Conservation (phyloP, 768 basidiomycete species). For the Dentipellis fragilis region DNA sequence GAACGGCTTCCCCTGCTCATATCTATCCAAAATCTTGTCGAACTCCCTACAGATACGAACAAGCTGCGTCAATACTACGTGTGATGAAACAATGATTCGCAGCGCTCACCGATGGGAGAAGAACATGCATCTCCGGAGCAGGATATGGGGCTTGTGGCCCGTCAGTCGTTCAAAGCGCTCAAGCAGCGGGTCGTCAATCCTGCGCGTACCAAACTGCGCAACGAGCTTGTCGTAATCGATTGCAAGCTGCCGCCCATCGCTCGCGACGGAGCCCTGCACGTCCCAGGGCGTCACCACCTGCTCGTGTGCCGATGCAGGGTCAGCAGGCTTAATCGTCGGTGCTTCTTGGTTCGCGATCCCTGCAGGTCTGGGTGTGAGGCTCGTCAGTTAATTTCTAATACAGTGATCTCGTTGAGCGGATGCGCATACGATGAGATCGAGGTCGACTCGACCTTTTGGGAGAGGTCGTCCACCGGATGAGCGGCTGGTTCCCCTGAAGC, state of each 20-base stretch:
- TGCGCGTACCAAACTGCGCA: constrained; percentile 85
- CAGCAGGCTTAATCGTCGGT: constrained; percentile 23
- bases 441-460: not conserved
- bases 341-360: not conserved
- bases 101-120: constrained; percentile 86
- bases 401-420: not conserved
- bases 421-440: not conserved
- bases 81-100: not conserved
- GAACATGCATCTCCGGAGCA: constrained; percentile 88
- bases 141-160: constrained; percentile 77
- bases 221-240: constrained; percentile 97
- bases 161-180: constrained; percentile 88
- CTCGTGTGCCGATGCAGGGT: constrained; percentile 27
- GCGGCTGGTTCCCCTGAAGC: not conserved
- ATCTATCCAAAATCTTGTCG: constrained; percentile 87
- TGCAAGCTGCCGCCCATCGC: constrained; percentile 81
- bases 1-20: constrained; percentile 95
- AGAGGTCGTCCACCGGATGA: not conserved
- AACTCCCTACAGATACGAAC: constrained; percentile 55
- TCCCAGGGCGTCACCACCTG: constrained; percentile 98
- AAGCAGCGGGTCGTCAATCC: constrained; percentile 66
- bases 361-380: not conserved
- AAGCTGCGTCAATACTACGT: not conserved
- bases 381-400: too few relatives aligned
- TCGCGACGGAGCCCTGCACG: constrained; percentile 82